A percentile compares a stretch with the other conserved stretches of the same genome.
Conservation (phyloP, 768 basidiomycete species). For the Boletus huronensis region DNA sequence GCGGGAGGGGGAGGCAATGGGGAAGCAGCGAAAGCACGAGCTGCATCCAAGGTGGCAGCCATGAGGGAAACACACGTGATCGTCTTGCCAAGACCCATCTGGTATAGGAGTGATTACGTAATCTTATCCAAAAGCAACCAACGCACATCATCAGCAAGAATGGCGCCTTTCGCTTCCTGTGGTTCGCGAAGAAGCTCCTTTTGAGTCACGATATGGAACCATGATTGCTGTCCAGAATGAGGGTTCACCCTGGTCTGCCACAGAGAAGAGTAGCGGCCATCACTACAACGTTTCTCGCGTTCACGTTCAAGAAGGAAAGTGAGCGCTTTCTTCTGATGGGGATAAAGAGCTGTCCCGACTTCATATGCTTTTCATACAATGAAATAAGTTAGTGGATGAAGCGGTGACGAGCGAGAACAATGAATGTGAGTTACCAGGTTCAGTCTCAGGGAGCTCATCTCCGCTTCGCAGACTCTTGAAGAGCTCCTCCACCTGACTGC, state of each 20-base stretch:
- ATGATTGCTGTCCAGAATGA: conserved; percentile 45
- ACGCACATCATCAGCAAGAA: conserved; percentile 95
- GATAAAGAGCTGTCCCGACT: conserved; percentile 85
- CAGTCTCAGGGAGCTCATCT: conserved; percentile 81
- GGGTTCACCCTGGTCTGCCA: conserved; percentile 62
- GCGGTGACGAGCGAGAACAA: conserved; percentile 10
- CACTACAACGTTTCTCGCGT: conserved; percentile 53
- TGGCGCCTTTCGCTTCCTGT: conserved; percentile 75
- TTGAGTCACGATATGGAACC: conserved; percentile 85
- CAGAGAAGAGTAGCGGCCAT: conserved; percentile 65
- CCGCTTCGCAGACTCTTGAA: conserved; percentile 87
- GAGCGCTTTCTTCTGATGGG: conserved; percentile 97
- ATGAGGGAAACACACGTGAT: conserved; percentile 94
- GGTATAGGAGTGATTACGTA: conserved; percentile 13
- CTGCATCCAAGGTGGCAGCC: conserved; percentile 74
- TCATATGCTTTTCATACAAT: conserved; percentile 46
- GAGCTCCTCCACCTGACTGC: conserved; percentile 90
- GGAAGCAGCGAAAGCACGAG: conserved; percentile 58
- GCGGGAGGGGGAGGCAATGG: conserved; percentile 47
- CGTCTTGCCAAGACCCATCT: conserved; percentile 99
- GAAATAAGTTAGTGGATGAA: conserved; percentile 15
- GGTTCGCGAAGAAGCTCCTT: conserved; percentile 68
- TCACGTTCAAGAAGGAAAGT: conserved; percentile 92
- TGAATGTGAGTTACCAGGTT: conserved; percentile 61
- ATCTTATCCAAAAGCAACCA: conserved; percentile 6